Base-by-base conservation (phyloP, 129 eudicot genomes). In the Chrysanthemum lavandulifolium region DNA sequence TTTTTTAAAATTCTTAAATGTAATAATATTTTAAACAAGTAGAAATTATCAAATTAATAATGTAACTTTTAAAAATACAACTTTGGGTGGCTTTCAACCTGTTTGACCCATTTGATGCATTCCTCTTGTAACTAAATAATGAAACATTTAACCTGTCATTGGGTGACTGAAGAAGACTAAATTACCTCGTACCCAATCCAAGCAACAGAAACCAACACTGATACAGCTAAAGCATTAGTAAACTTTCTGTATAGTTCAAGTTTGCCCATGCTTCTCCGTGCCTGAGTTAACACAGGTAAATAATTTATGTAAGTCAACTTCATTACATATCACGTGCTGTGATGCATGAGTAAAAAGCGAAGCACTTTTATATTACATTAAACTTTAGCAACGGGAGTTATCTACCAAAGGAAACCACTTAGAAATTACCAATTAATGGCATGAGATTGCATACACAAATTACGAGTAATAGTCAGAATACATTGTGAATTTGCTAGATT, bases 161-260 rank as follows among this genome's bases (percentile, higher is more conserved):
- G 57, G 49, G 43, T n/a, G 65, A 53, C 48, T 19, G 61, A 59
- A 15, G 31, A 77, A 40, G 27, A 43, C 47, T n/a, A 33, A 31
- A 66, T 60, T 86, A 91, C 97, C 96, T 91, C 97, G 66, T 91
- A 91, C 59, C 97, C 96, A 62, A 91, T 88, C 96, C 97, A 91
- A 76, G 97, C 97, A 73, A 91, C 95, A 53, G 97, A 91, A 68
- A 91, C 88, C 64, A 91, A 84, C 66, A 91, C 96, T 13, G 95
- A 85, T 64, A 91, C 67, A 60, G 97, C 97, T 74, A 91, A 83
- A 48, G 92, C 76, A 81, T 91, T 91, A 59, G 97, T 91, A 56
- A 88, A 91, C 78, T 91, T 88, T 60, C 97, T 67, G 79, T 91
- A 91, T 59, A 91, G 90, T 83, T 91, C 97, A 76, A 91, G 91